Base-by-base conservation (phyloP, 768 basidiomycete genomes). In the Boletus bicolor region DNA sequence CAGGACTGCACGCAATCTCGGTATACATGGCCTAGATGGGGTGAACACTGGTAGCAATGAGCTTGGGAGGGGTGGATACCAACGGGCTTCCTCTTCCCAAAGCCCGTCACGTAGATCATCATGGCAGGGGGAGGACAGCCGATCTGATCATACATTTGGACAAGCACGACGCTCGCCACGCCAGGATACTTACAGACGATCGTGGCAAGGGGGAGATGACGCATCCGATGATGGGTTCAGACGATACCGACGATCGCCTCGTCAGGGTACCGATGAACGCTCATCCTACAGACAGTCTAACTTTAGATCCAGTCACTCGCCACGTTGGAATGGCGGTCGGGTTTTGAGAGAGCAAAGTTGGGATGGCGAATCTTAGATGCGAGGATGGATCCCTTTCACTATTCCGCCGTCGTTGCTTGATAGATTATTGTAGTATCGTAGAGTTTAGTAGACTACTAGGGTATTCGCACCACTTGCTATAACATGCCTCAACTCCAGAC, bases 1-100 rank as follows among this genome's bases (percentile, higher is more conserved):
- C 21, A 76, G 65, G 64, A 75, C 77, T 9, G 75, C 80, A 30
- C 79, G 79, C 39, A 82, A 76, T 72, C 82, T 85, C 74, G 73
- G 75, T 6, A 62, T 84, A 64, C 74, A 69, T 47, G 76, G 77
- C 1, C 63, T 75, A 26, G 56, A 55, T 21, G 69, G 69, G 45
- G 60, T 71, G 37, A 69, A 69, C 17, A 54, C 54, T 12, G 32
- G 54, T 19, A 48, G 49, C 26, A 39, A 37, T 17, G 37, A 53
- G 3, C 39, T 36, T 43, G 53, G 52, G 30, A 0, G 49, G 42
- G 57, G 34, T 41, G 47, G 39, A 32, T 0, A 38, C 19, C 51
- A 53, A 32, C 56, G 47, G 7, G 36, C 64, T 43, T 55, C 54
- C 14, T 44, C 62, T 30, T 43, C 36, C 8, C 37, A 24, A 26